Evolutionary conservation across 306 rosid species (phyloP), one percentile per base, ranked within the genome.

Genomic region (Corylus avellana): DNA sequence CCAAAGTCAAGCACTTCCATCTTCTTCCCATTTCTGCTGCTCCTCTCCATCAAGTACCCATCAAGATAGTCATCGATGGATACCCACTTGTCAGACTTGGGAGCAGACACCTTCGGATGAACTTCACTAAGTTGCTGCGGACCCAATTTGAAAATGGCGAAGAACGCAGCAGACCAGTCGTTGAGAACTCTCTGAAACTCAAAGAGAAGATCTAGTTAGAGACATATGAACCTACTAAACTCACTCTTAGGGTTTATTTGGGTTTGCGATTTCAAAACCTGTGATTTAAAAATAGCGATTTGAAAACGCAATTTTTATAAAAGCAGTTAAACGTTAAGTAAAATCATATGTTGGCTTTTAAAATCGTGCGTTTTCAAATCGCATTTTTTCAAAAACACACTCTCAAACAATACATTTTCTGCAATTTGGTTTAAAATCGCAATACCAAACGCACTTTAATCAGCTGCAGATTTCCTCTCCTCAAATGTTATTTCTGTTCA

Each of bases 31-130:
- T 93, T 91, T 80, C 99, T 93, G 75, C 94, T 93, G 72, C 93
- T 95, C 59, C 99, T 93, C 84, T 93, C 97, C 83, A 93, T 90
- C 81, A 95, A 84, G 87, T 93, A 93, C 70, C 99, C 98, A 70
- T 96, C 96, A 58, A 95, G 87, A 90, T 96, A 93, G 79, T 96
- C 98, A 75, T 96, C 99, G 37, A 95, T 95, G 2, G 99, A 93
- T 32, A 91, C 94, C 90, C 86, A 81, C 86, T 80, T 92, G 68
- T 95, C 94, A 79, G 82, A 70, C 80, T 85, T 79, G 16, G 86
- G 72, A 54, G 69, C 63, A 11, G 96, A 64, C 22, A 39, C 77
- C 81, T 85, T 90, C 57, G 84, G 55, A 69, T 79, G 55, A 77
- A 80, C 70, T 69, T 80, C 90, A 46, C 86, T 86, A 1, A 93